Percentiles rank a stretch among this genome's conserved stretches.
phyloP scores from a whole-genome alignment of 2,329 filamentous ascomycete genomes.

The Byssoonygena ceratinophila region DNA sequence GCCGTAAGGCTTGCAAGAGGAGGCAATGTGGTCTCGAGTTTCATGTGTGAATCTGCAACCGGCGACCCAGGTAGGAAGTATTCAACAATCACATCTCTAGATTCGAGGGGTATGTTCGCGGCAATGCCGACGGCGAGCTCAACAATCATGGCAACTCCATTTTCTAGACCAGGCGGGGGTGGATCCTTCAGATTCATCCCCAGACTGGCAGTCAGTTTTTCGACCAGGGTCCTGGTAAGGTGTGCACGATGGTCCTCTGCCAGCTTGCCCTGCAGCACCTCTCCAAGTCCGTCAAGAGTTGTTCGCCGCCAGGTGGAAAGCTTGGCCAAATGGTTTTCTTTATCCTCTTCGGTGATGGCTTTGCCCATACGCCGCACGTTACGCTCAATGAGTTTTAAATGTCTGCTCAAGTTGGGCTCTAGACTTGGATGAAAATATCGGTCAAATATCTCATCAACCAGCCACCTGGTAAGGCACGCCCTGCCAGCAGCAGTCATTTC shows the following conservation, averaged over 20 bases:
- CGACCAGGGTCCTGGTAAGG: slow-evolving; percentile 60
- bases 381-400: slow-evolving; percentile 75
- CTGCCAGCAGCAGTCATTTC: slow-evolving; percentile 96
- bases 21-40: slow-evolving; percentile 61
- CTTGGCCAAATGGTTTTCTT: slow-evolving; percentile 75
- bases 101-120: slow-evolving; percentile 78
- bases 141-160: slow-evolving; percentile 82
- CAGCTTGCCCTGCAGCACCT: slow-evolving; percentile 54
- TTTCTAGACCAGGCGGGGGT: slow-evolving; percentile 69
- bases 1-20: slow-evolving; percentile 41
- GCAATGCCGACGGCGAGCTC: slow-evolving; percentile 81
- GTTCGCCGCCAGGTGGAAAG: slow-evolving; percentile 88
- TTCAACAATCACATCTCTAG: slow-evolving; percentile 75
- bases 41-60: slow-evolving; percentile 68
- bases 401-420: slow-evolving; percentile 61
- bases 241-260: slow-evolving; percentile 55
- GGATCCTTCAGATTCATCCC: slow-evolving; percentile 66
- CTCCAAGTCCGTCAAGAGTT: slow-evolving; percentile 79
- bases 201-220: slow-evolving; percentile 57
- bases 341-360: slow-evolving; percentile 70
- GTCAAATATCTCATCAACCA: slow-evolving; percentile 84
- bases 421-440: slow-evolving; percentile 86
- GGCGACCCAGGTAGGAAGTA: slow-evolving; percentile 70
- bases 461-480: slow-evolving; percentile 77
- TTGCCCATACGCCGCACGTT: slow-evolving; percentile 71